Evolutionary conservation across 2,329 filamentous ascomycete genomes (phyloP).

Genomic region (Aspergillus nomiae): DNA sequence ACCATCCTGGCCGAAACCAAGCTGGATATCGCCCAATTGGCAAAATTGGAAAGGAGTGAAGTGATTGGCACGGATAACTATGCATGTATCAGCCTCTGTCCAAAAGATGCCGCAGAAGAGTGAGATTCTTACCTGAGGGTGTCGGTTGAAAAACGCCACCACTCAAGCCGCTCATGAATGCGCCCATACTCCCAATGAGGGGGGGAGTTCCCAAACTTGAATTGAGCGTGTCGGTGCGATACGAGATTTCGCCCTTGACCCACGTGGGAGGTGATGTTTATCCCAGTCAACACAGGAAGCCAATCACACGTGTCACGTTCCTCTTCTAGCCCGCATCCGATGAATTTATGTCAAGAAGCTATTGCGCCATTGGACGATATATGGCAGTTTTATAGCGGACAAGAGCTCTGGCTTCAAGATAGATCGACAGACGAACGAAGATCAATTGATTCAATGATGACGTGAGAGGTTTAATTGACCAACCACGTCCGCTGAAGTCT

Average conservation of each 20-base stretch:
- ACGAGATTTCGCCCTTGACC: neutral
- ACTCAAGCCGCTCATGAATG: neutral
- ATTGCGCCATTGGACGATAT: neutral
- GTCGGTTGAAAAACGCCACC: neutral
- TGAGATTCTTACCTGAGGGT: neutral
- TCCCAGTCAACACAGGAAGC: neutral
- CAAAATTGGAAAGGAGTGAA: neutral
- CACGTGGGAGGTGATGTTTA: neutral
- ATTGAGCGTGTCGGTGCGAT: neutral
- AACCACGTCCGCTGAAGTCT: neutral
- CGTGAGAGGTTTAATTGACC: neutral
- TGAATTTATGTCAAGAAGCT: neutral
- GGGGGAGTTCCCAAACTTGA: neutral
- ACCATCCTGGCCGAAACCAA: constrained; percentile 5
- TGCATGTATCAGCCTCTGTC: neutral
- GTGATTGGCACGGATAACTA: neutral
- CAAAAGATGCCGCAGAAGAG: neutral
- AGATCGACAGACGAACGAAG: neutral
- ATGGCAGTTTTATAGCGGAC: neutral
- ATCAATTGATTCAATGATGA: neutral
- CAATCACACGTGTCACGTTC: neutral
- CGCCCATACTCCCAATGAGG: neutral
- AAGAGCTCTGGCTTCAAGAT: neutral
- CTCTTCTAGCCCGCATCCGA: neutral
- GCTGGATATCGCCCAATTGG: constrained; percentile 8